phyloP scores from a whole-genome alignment of 768 basidiomycete genomes.

The Tricholoma sp. region DNA sequence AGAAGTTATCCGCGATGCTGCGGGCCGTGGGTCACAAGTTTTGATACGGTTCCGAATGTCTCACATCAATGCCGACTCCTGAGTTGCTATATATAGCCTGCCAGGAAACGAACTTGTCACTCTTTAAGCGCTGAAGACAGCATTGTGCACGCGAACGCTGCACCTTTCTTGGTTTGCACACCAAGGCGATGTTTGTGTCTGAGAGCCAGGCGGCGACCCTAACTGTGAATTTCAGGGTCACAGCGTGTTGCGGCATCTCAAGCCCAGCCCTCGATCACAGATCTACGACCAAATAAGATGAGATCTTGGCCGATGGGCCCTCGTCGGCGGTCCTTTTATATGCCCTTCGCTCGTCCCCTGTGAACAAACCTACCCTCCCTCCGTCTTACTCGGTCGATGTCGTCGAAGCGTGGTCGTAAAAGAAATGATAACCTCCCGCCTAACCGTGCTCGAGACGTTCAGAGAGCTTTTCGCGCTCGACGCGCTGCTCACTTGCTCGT shows the following conservation, averaged over 20 bases:
- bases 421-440: conserved; percentile 77
- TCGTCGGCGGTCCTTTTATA: conserved; percentile 36
- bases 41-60: background rate
- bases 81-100: background rate
- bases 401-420: conserved; percentile 84
- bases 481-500: conserved; percentile 86
- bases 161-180: background rate
- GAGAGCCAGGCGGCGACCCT: conserved; percentile 1
- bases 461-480: conserved; percentile 84
- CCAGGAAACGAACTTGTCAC: background rate
- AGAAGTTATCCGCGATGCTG: background rate
- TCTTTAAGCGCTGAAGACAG: background rate
- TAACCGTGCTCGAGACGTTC: conserved; percentile 82
- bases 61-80: background rate
- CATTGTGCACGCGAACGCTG: background rate
- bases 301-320: conserved; percentile 21
- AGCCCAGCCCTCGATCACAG: conserved; percentile 12
- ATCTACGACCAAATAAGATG: conserved; percentile 17
- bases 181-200: background rate
- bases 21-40: background rate
- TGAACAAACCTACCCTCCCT: conserved; percentile 17
- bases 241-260: conserved; percentile 2
- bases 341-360: conserved; percentile 25
- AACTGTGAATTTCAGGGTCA: conserved; percentile 2
- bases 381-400: conserved; percentile 45